phyloP scores from a whole-genome alignment of 1,284 basidiomycete species.

The Trichosporon sp. region DNA sequence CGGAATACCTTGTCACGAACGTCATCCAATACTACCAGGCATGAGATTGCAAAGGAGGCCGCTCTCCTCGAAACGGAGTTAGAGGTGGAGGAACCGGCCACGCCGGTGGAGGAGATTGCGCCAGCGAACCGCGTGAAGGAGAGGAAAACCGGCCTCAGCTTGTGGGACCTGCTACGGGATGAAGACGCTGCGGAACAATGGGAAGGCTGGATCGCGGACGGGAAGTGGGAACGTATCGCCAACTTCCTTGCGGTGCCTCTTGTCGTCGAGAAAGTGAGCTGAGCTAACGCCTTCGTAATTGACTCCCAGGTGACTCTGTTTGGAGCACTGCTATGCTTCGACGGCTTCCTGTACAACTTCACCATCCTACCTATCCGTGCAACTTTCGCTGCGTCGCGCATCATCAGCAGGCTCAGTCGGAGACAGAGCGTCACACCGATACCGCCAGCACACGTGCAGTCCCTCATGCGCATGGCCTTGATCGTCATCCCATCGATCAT shows the following conservation, averaged over 20 bases:
- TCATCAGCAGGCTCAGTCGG: constrained; percentile 42
- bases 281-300: background rate
- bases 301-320: constrained; percentile 72
- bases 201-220: constrained; percentile 45
- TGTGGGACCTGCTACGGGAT: constrained; percentile 36
- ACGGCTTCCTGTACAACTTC: constrained; percentile 96
- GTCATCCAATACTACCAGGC: background rate
- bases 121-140: background rate
- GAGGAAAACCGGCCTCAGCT: background rate
- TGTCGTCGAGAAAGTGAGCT: constrained; percentile 81
- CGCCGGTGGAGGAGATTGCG: background rate
- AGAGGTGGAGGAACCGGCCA: background rate
- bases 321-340: constrained; percentile 88
- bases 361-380: constrained; percentile 94
- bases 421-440: constrained; percentile 24
- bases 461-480: constrained; percentile 69
- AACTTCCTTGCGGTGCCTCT: constrained; percentile 92
- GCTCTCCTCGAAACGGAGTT: background rate
- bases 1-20: background rate
- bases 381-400: constrained; percentile 60
- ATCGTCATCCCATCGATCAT: constrained; percentile 69
- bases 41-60: background rate
- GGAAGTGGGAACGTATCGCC: constrained; percentile 74
- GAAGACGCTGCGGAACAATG: constrained; percentile 44
- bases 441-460: constrained; percentile 38